These are phyloP conservation scores for Paraleonurus japonicus DNA, from an alignment of 257 asterid genomes.

Conservation along the genomic window DNA sequence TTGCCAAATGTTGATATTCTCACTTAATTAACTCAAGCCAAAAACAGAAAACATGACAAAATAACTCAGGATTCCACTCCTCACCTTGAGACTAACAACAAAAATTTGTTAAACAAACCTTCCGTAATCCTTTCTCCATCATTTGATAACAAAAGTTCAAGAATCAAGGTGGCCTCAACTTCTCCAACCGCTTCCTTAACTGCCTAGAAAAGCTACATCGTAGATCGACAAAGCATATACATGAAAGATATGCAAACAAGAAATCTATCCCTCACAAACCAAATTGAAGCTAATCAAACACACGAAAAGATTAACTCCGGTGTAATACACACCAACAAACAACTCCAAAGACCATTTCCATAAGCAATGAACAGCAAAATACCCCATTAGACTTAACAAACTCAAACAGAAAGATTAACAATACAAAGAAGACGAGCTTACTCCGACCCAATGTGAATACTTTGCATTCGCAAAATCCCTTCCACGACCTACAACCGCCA, in stretches of 20 bases:
- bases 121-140: conserved; percentile 83
- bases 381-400: conserved; percentile 5
- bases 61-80: conserved; percentile 6
- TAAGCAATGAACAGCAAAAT: not conserved
- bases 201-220: conserved; percentile 32
- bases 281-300: conserved; percentile 1
- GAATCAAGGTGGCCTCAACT: conserved; percentile 79
- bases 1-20: conserved; percentile 7
- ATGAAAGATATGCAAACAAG: too few relatives aligned
- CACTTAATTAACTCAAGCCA: conserved; percentile 5
- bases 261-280: too few relatives aligned
- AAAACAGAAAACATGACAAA: not conserved
- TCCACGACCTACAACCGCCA: conserved; percentile 83
- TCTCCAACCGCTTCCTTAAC: conserved; percentile 81
- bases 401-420: not conserved
- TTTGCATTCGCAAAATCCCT: conserved; percentile 81
- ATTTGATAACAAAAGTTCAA: conserved; percentile 77
- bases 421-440: conserved; percentile 25
- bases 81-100: conserved; percentile 70
- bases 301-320: not conserved
- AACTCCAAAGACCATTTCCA: conserved; percentile 1
- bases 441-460: conserved; percentile 92
- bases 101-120: conserved; percentile 83
- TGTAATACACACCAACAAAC: not conserved
- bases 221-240: conserved; percentile 15